phyloP scores from a whole-genome alignment of 768 basidiomycete genomes.

The Termitomyces heimii region DNA sequence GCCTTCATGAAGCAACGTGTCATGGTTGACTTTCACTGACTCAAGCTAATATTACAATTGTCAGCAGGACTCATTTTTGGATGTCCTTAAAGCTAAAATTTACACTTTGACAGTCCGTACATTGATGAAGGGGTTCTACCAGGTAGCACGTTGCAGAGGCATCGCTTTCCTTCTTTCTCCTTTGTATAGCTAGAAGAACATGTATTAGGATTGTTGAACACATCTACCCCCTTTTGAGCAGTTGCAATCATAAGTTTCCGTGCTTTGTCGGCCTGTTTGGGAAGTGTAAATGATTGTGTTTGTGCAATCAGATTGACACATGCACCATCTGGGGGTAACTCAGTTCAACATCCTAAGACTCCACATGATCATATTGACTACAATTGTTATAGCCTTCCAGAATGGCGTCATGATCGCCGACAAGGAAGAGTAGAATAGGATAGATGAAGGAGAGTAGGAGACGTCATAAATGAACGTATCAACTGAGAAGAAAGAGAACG shows the following conservation, averaged over 20 bases:
- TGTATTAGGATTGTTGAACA: background rate
- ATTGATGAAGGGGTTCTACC: too few relatives aligned
- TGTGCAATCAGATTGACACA: too few relatives aligned
- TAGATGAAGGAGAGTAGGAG: too few relatives aligned
- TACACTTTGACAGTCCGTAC: too few relatives aligned
- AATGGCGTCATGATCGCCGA: background rate
- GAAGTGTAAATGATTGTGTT: background rate
- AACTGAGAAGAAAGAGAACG: background rate
- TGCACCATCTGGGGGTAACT: background rate
- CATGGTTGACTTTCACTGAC: constrained; percentile 7
- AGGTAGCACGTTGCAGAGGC: too few relatives aligned
- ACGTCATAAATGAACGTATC: background rate
- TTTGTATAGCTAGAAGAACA: background rate
- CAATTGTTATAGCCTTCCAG: background rate
- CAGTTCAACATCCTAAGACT: background rate
- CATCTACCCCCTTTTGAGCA: background rate
- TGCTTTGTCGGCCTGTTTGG: background rate
- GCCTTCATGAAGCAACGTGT: constrained; percentile 19
- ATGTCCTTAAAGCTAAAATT: background rate
- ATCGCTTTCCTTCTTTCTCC: background rate
- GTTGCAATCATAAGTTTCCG: background rate
- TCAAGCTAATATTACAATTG: background rate
- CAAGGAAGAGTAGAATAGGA: background rate
- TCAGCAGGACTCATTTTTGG: background rate
- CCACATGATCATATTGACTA: background rate